These are phyloP conservation scores for Phaeoacremonium minimum DNA, from an alignment of 2,329 filamentous ascomycete genomes.

Conservation along the genomic window DNA sequence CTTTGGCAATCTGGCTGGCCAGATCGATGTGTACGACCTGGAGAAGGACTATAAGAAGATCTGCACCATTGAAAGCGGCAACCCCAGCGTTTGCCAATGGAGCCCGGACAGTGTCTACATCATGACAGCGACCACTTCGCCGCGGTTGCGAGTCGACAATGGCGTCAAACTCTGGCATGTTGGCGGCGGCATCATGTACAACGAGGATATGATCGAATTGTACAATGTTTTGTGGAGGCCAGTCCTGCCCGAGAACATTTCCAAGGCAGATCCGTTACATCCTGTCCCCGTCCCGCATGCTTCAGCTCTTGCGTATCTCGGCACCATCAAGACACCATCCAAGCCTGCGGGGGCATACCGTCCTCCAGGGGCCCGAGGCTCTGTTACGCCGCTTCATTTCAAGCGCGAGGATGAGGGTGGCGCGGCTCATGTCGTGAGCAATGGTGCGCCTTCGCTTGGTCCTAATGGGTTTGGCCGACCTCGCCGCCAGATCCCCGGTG, in stretches of 20 bases:
- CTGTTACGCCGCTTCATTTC: slow-evolving; percentile 86
- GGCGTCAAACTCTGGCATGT: slow-evolving; percentile 95
- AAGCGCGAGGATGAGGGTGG: slow-evolving; percentile 97
- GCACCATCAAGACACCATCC: slow-evolving; percentile 85
- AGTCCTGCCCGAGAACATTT: slow-evolving; percentile 55
- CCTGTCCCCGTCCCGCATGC: slow-evolving; percentile 73
- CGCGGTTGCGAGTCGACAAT: slow-evolving; percentile 92
- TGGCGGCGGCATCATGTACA: slow-evolving; percentile 84
- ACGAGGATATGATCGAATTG: slow-evolving; percentile 89
- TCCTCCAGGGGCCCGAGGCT: slow-evolving; percentile 86
- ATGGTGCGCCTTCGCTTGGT: slow-evolving; percentile 66
- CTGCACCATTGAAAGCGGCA: slow-evolving; percentile 89
- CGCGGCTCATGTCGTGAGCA: slow-evolving; percentile 73
- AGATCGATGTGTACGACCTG: slow-evolving; percentile 96
- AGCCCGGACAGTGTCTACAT: slow-evolving; percentile 94
- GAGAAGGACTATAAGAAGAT: slow-evolving; percentile 92
- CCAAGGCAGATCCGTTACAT: slow-evolving; percentile 65
- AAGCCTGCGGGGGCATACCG: slow-evolving; percentile 97
- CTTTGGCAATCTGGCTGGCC: slow-evolving; percentile 94
- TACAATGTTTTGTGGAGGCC: slow-evolving; percentile 91
- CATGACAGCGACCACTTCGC: slow-evolving; percentile 95
- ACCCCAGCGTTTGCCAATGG: slow-evolving; percentile 95
- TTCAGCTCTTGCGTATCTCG: slow-evolving; percentile 78
- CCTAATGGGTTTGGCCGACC: slow-evolving; percentile 76
- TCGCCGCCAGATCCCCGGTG: slow-evolving; percentile 80